Base-by-base conservation (phyloP, 1,284 basidiomycete species). In the Vanrija sp. region DNA sequence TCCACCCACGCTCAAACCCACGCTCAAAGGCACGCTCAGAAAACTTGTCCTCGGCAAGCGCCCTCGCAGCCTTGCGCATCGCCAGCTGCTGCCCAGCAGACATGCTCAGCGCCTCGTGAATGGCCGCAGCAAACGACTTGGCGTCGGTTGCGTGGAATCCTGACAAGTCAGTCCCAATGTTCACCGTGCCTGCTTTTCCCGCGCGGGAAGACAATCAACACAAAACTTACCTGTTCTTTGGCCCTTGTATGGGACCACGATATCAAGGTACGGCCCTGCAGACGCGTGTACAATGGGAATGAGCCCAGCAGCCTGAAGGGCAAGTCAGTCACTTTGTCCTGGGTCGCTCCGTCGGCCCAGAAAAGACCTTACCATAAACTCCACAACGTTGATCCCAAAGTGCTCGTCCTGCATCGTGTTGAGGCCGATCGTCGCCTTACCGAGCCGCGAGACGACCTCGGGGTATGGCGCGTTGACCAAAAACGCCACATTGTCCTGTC, bases 331-430 rank as follows among this genome's bases (percentile, higher is more conserved):
- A 12, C 31, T 31, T 9, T 25, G 9, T 9, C n/a, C n/a, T n/a
- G 44, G 46, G 37, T 48, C 23, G 41, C 39, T 38, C 35, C 47
- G 52, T 6, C n/a, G 15, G 27, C 19, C 36, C 37, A 47, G 5
- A 47, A 24, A 51, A 31, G 38, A 4, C 20, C 83, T 53, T 49
- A 88, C 92, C 94, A 98, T 95, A 65, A 90, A 95, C 72, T 99
- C 95, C 8, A 98, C 95, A 18, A 99, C 83, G 65, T 94, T 96
- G 72, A 99, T 98, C 2, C 96, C 96, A 64, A 98, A 98, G 72
- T 99, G 95, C 74, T 99, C 96, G 69, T 98, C 94, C 1, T 94
- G 84, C 95, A 99, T 99, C 4, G 95, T 98, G 68, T 89, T 95
- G 22, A 98, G 71, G 0, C 96, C 95, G 5, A 97, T 81, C 54